Base-by-base conservation (phyloP, 2,329 filamentous ascomycete genomes). In the Teratosphaeriaceae sp. region DNA sequence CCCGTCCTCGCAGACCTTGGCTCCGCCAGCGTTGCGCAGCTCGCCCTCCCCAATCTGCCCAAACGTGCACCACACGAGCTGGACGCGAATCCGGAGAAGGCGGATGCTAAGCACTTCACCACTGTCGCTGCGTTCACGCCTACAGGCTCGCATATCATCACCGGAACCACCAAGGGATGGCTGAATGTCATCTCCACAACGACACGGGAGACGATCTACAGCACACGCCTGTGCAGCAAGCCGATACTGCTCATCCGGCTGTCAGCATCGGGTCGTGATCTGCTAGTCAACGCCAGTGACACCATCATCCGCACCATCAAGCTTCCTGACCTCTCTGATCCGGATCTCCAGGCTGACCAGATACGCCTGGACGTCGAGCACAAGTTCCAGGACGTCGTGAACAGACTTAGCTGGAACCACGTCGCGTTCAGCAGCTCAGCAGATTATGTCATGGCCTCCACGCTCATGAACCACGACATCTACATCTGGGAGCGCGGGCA, bases 321-420 rank as follows among this genome's bases (percentile, higher is more conserved):
- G 49, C 76, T 98, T 52, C 92, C 94, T 0, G 86, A 96, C 57
- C 74, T 83, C 16, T 61, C 60, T 23, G 63, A 67, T 24, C 65
- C 67, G 12, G 78, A 85, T 55, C 75, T 94, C 33, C 85, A 94
- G 52, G 79, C 85, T 16, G 85, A 94, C 55, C 90, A 84, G 21
- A 84, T 98, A 57, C 84, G 90, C 56, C 73, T 98, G 30, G 86
- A 92, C 30, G 79, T 96, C 11, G 90, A 98, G 65, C 92, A 98
- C 69, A 97, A 96, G 61, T 98, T 97, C 57, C 89, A 97, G 64
- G 94, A 98, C 61, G 84, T 97, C 3, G 92, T 98, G 39, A 97
- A 98, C 61, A 81, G 85, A 34, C 70, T 97, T 11, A 88, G 85
- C 5, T 98, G 92, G 92, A 98, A 97, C 59, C 88, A 96, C 59